Base-by-base conservation (phyloP, 2,329 filamentous ascomycete genomes). In the Fusarium keratoplasticum region DNA sequence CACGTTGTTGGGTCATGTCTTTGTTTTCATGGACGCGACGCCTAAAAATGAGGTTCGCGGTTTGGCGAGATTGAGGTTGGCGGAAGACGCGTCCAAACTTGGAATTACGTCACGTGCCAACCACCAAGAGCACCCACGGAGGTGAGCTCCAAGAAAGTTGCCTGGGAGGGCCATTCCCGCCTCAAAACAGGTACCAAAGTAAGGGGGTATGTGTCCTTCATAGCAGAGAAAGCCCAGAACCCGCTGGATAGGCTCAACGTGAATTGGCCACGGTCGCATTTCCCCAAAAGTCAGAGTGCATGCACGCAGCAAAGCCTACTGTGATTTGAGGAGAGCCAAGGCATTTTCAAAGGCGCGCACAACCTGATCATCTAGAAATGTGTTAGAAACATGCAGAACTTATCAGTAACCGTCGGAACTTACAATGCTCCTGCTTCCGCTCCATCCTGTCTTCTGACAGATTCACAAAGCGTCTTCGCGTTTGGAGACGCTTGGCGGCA, bases 341-440 rank as follows among this genome's bases (percentile, higher is more conserved):
- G 90, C 90, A 76, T 86, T 90, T 78, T 91, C 88, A 80, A 92
- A 92, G 22, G 90, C 90, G 59, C 86, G 85, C 11, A 92, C 88
- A 64, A 92, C 90, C 76, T 91, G 87, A 36, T 84, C 82, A 58
- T 84, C 83, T 84, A 14, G 50, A 29, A 63, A 22, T 27, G 16
- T 11, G 6, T 44, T 69, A 78, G 74, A 82, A 72, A 27, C 7
- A n/a, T 29, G 8, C 27, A 52, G 13, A 22, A 38, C 20, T 18
- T 25, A 36, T 25, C 27, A 63, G 22, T 25, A 13, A 10, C 29
- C 10, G 13, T 9, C 6, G 13, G 11, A 63, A 84, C 93, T 85
- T 84, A 97, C 95, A 94, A 78, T 98, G 95, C 70, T 92, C 87
- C 79, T 95, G 93, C 80, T 93, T 96, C 75, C 92, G 88, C 63